Evolutionary conservation across 2,329 filamentous ascomycete genomes (phyloP), one percentile per base, ranked within the genome.

Genomic region (Calonectria montana): DNA sequence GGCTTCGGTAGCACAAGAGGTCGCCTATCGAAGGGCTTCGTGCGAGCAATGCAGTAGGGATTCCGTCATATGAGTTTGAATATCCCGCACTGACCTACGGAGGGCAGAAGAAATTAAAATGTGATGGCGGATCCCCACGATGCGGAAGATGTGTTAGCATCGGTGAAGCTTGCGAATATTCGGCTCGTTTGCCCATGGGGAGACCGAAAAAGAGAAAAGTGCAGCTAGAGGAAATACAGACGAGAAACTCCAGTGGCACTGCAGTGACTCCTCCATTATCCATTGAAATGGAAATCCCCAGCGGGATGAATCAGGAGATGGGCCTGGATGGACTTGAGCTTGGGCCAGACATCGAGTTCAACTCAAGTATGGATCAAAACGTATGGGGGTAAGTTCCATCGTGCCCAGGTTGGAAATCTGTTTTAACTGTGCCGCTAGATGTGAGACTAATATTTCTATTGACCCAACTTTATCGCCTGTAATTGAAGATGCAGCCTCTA

Each of bases 101-200:
- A 79, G 77, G 77, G 41, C 77, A 79, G 53, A 79, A 77, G 74
- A 79, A 79, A 64, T 59, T 79, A 27, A 79, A 77, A 72, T 79
- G 77, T 31, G 77, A 79, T 45, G 77, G 77, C 0, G 76, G 27
- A 23, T 75, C 72, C n/a, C 77, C 77, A 2, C 62, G 25, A 6
- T 79, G 77, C 15, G 74, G 73, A 25, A 70, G 77, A 67, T 79
- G 77, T 16, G 47, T 68, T 8, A 48, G 18, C 4, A 41, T 62
- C 5, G 65, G 65, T 5, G 77, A 79, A 23, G 2, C 8, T 0
- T 79, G 77, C 59, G 68, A 73, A 39, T 79, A 77, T 35, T 79
- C 77, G n/a, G 72, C 75, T 0, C 74, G 75, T 37, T 48, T 76
- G 43, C 77, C 77, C 0, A 79, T 79, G 77, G 77, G 77, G 43